phyloP scores from a whole-genome alignment of 1,139 yeast genomes.

The Zygosaccharomyces pseudobailii region DNA sequence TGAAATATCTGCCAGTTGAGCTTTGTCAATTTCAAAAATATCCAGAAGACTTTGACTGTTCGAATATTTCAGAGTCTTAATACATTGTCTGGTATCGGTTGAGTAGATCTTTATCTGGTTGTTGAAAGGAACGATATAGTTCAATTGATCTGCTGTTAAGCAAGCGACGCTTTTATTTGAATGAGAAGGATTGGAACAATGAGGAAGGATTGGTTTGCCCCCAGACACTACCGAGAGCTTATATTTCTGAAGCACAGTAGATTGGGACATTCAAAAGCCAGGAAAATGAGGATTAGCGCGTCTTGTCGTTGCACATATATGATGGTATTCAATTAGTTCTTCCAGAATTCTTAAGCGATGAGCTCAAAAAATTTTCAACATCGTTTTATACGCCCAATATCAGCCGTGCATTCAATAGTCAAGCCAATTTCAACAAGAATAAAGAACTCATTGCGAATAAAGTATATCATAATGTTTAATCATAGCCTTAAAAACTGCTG shows the following conservation, averaged over 20 bases:
- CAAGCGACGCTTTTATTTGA: constrained; percentile 27
- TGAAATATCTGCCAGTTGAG: constrained; percentile 22
- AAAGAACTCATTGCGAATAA: too few relatives aligned
- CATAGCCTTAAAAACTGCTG: too few relatives aligned
- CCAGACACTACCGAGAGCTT: constrained; percentile 58
- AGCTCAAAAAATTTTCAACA: constrained; percentile 4
- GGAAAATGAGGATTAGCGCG: not conserved
- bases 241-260: constrained; percentile 35
- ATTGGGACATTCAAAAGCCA: constrained; percentile 7
- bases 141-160: constrained; percentile 53
- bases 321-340: not conserved
- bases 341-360: not conserved
- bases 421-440: too few relatives aligned
- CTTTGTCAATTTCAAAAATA: constrained; percentile 21
- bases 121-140: constrained; percentile 59
- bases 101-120: constrained; percentile 72
- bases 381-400: not conserved
- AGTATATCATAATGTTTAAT: too few relatives aligned
- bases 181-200: constrained; percentile 21
- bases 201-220: constrained; percentile 48
- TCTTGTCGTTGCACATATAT: not conserved
- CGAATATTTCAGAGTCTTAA: constrained; percentile 54
- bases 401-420: not conserved
- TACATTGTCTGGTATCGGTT: constrained; percentile 71
- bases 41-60: constrained; percentile 28